phyloP scores from a whole-genome alignment of 371 early-diverging fungal species.

The Mortierella sp. region DNA sequence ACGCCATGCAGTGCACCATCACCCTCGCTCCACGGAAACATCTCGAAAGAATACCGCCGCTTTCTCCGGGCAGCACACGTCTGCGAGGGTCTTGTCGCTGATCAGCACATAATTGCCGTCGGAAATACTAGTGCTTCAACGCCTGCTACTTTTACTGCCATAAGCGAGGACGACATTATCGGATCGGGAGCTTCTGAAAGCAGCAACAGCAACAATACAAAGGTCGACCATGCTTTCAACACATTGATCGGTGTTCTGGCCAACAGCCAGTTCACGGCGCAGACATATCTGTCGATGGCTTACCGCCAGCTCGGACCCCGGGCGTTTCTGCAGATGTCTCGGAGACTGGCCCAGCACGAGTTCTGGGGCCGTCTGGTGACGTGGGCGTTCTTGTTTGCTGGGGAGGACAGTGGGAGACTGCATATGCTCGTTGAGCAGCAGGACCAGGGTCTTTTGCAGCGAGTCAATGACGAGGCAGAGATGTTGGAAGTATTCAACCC shows the following conservation, averaged over 20 bases:
- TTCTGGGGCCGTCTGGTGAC: conserved; percentile 53
- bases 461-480: conserved; percentile 55
- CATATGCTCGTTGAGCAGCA: conserved; percentile 19
- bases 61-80: conserved; percentile 42
- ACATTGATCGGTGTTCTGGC: conserved; percentile 37
- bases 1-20: conserved; percentile 48
- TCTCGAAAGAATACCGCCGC: conserved; percentile 54
- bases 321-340: conserved; percentile 31
- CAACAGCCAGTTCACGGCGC: conserved; percentile 47
- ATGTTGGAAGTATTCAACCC: conserved; percentile 58
- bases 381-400: conserved; percentile 41
- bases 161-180: background rate
- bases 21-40: conserved; percentile 32
- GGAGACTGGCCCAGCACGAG: conserved; percentile 43
- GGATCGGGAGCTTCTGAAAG: background rate
- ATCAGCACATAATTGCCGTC: too few relatives aligned
- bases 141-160: too few relatives aligned
- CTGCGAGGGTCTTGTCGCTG: conserved; percentile 9
- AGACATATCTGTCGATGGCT: conserved; percentile 36
- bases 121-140: background rate
- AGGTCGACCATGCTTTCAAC: conserved; percentile 45
- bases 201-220: conserved; percentile 7
- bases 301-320: conserved; percentile 42
- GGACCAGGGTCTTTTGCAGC: conserved; percentile 21
- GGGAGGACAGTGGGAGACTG: conserved; percentile 32